phyloP scores from a whole-genome alignment of 2,329 filamentous ascomycete genomes.

The Colletotrichum sp. region DNA sequence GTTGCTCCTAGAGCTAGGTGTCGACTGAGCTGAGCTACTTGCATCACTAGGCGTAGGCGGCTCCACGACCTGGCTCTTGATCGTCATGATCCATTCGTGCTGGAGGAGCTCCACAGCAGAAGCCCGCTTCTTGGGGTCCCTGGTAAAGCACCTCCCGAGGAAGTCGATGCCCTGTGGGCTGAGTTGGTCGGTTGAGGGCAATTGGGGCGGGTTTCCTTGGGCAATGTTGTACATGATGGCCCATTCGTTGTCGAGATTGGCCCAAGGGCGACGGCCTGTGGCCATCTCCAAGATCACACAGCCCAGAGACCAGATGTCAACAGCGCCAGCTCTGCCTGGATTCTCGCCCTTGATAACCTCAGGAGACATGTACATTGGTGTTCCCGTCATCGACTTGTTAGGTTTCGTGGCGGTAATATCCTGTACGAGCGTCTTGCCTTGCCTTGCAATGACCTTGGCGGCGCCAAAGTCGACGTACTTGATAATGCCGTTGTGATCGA shows the following conservation, averaged over 20 bases:
- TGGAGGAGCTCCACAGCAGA: conserved; percentile 89
- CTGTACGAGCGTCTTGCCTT: conserved; percentile 83
- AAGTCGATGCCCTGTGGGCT: conserved; percentile 88
- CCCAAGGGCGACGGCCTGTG: conserved; percentile 92
- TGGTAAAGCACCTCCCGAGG: conserved; percentile 82
- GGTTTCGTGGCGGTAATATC: conserved; percentile 65
- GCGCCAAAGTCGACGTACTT: conserved; percentile 99
- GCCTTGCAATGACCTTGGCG: conserved; percentile 93
- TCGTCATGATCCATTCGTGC: conserved; percentile 85
- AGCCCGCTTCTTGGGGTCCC: conserved; percentile 79
- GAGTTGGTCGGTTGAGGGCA: conserved; percentile 83
- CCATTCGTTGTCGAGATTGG: conserved; percentile 97
- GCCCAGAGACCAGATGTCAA: conserved; percentile 95
- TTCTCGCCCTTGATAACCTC: conserved; percentile 95
- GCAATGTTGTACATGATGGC: conserved; percentile 99
- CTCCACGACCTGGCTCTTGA: conserved; percentile 69
- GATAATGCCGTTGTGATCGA: conserved; percentile 97
- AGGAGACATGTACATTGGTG: conserved; percentile 99
- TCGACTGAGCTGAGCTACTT: conserved; percentile 44
- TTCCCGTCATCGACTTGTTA: conserved; percentile 95
- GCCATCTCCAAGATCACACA: conserved; percentile 98
- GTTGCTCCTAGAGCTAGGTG: conserved; percentile 18
- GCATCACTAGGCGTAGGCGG: conserved; percentile 66
- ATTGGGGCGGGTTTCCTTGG: conserved; percentile 88
- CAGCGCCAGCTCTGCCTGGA: conserved; percentile 80